Conservation (phyloP, 306 rosid species). For the Argentina anserina region DNA sequence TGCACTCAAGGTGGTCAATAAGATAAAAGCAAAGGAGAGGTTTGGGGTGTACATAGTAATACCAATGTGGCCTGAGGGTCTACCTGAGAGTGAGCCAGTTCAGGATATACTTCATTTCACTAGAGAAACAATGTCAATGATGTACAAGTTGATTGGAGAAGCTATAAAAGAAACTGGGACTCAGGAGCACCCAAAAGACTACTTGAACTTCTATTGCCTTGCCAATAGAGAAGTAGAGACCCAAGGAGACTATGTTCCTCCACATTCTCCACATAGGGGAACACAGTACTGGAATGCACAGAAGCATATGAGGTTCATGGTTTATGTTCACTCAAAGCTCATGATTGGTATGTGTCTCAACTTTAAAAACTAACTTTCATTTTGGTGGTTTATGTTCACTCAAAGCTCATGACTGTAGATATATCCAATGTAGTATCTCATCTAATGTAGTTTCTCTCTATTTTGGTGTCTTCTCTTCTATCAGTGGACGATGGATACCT, state of each 20-base stretch:
- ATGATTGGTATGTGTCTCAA: constrained; percentile 67
- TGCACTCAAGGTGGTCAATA: constrained; percentile 68
- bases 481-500: constrained; percentile 88
- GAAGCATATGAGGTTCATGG: constrained; percentile 81
- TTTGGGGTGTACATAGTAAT: constrained; percentile 81
- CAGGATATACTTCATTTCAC: constrained; percentile 85
- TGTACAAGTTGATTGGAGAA: constrained; percentile 79
- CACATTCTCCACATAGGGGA: constrained; percentile 57
- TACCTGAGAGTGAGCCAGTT: constrained; percentile 77
- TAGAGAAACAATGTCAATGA: constrained; percentile 81
- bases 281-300: constrained; percentile 86
- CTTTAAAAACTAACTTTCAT: background rate
- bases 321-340: constrained; percentile 94
- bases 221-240: constrained; percentile 70
- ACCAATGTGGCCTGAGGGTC: constrained; percentile 99
- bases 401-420: no score
- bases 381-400: no score
- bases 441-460: background rate
- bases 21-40: constrained; percentile 75
- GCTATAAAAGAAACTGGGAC: constrained; percentile 66
- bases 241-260: constrained; percentile 61
- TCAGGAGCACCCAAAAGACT: constrained; percentile 69
- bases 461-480: constrained; percentile 3
- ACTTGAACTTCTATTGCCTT: constrained; percentile 92
- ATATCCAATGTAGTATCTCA: no score